Evolutionary conservation across 73 alveolate genomes (phyloP).

Genomic region (Paraurostyla sp.): DNA sequence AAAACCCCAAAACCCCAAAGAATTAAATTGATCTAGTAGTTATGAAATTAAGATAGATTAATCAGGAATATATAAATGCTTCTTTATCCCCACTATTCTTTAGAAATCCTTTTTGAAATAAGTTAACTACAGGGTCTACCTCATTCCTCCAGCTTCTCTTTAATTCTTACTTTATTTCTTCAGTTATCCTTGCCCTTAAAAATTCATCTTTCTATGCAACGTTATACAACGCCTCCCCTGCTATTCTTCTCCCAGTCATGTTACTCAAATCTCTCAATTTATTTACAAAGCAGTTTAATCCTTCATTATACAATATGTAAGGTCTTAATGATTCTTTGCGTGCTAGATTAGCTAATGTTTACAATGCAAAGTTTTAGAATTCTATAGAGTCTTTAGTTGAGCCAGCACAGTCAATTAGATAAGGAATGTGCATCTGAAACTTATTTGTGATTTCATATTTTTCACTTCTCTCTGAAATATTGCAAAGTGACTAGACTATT

Average conservation of each 20-base stretch:
- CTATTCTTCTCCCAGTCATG: slow-evolving; percentile 71
- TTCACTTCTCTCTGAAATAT: slow-evolving; percentile 8
- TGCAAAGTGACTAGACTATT: slow-evolving; percentile 20
- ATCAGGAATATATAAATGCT: slow-evolving; percentile 43
- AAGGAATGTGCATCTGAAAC: slow-evolving; percentile 73
- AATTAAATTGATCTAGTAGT: too few relatives aligned
- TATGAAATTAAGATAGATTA: not conserved
- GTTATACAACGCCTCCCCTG: slow-evolving; percentile 67
- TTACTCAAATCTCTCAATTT: slow-evolving; percentile 62
- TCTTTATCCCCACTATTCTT: slow-evolving; percentile 44
- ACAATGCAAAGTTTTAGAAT: slow-evolving; percentile 57
- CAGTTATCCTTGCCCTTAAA: slow-evolving; percentile 52
- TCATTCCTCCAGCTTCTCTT: slow-evolving; percentile 66
- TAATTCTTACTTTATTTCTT: slow-evolving; percentile 65
- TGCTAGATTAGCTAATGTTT: slow-evolving; percentile 68
- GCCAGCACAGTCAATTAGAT: slow-evolving; percentile 63
- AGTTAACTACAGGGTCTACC: slow-evolving; percentile 70
- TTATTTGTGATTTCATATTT: slow-evolving; percentile 15
- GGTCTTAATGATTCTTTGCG: slow-evolving; percentile 62
- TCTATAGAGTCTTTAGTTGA: slow-evolving; percentile 44
- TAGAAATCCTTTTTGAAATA: not conserved
- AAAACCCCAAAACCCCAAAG: not conserved
- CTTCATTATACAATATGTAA: slow-evolving; percentile 69
- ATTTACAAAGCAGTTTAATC: slow-evolving; percentile 57
- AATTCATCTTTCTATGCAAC: slow-evolving; percentile 67